Evolutionary conservation across 2,329 filamentous ascomycete genomes (phyloP).

Genomic region (Cercospora berteroae): DNA sequence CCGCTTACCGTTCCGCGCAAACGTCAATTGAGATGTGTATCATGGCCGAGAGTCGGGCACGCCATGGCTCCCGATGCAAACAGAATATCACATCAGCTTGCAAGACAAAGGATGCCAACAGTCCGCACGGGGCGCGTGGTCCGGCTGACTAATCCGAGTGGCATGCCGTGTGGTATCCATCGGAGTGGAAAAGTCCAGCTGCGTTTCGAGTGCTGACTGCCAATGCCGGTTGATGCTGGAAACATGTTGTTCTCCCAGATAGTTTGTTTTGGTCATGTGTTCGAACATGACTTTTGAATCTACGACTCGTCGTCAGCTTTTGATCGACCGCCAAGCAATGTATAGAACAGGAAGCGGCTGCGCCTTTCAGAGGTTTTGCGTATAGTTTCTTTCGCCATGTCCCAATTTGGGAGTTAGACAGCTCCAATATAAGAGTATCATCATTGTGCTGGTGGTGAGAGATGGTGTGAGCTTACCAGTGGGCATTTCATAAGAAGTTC

Average conservation of each 20-base stretch:
- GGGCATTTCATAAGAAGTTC: background rate
- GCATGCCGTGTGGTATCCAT: background rate
- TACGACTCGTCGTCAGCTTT: background rate
- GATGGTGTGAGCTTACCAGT: conserved; percentile 1
- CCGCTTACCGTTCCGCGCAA: background rate
- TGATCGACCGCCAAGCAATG: background rate
- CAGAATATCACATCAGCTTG: background rate
- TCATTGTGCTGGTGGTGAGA: conserved; percentile 14
- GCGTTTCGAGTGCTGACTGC: background rate
- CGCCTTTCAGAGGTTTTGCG: conserved; percentile 24
- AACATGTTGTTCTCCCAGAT: background rate
- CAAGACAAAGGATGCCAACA: background rate
- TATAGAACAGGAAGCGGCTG: background rate
- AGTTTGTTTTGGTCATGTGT: background rate
- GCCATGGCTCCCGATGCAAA: background rate
- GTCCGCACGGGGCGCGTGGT: background rate
- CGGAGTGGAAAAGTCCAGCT: background rate
- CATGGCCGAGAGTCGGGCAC: background rate
- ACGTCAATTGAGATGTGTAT: background rate
- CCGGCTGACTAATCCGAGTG: background rate
- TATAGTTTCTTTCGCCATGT: conserved; percentile 31
- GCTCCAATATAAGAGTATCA: conserved; percentile 35
- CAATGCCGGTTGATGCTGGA: background rate
- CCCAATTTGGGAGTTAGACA: conserved; percentile 24
- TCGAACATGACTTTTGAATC: background rate